Base-by-base conservation (phyloP, 257 asterid species). In the Nicotiana benthamiana region DNA sequence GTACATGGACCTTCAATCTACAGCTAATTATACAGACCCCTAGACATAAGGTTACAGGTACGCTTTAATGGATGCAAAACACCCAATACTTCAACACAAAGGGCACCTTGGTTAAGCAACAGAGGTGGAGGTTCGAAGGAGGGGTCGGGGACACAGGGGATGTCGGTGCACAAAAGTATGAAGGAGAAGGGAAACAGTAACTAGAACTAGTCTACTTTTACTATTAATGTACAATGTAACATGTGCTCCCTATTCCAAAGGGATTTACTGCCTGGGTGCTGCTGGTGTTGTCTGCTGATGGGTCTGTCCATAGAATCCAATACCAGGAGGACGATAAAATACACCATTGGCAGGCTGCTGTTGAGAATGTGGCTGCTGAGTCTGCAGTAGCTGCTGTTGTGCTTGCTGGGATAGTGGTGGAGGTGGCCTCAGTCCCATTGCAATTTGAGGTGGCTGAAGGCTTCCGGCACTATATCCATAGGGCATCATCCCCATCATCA, bases 211-310 rank as follows among this genome's bases (percentile, higher is more conserved):
- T 74, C 79, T 74, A 77, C 54, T 24, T 63, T 74, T 63, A 62
- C 86, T 85, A 87, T 81, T 83, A 83, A 87, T 85, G 82, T 85
- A 83, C 87, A 90, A 80, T 82, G 83, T 26, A 82, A 79, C 81
- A 82, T 79, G 80, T 51, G 77, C 83, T 32, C 80, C 67, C 51
- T 83, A 56, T 59, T 61, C 60, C 62, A 79, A 68, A n/a, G 30
- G 51, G 75, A 65, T 79, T 91, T 88, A 96, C 89, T 90, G 99
- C 81, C 97, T 87, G 61, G 94, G 94, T 61, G 90, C 90, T 27
- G 98, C 95, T 10, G 96, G 97, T 3, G 97, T 86, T 4, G 98
- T 85, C 24, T 95, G 88, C 87, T 91, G 97, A 87, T 90, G 98
- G 85, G 88, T 88, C 79, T 91, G 97, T 81, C 97, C 97, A 59